Percentiles rank a stretch among this genome's conserved stretches.
These are phyloP conservation scores for Xylaria castorea DNA, from an alignment of 495 filamentous ascomycete species.

Conservation along the genomic window DNA sequence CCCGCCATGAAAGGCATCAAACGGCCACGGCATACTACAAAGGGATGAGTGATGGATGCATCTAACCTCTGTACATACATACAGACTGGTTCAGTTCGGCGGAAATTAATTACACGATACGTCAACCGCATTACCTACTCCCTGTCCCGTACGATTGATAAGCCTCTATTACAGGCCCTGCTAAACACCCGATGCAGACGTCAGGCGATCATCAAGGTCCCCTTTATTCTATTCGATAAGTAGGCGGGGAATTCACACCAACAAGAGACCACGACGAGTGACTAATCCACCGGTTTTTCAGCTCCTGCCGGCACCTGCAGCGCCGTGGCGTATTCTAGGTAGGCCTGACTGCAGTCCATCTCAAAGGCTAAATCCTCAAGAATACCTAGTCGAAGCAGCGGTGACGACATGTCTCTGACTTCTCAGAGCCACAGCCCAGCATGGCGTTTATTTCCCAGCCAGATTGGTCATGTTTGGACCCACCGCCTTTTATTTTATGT, in stretches of 20 bases:
- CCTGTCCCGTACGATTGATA: neutral
- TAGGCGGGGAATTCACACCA: neutral
- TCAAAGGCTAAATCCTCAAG: neutral
- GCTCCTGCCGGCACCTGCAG: slow-evolving; percentile 15
- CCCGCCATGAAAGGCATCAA: slow-evolving; percentile 20
- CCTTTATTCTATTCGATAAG: neutral
- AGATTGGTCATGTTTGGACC: neutral
- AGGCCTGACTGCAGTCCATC: neutral
- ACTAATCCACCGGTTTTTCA: slow-evolving; percentile 8
- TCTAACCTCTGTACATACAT: neutral
- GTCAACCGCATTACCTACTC: neutral
- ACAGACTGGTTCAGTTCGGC: neutral
- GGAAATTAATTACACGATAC: slow-evolving; percentile 17
- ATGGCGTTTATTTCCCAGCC: slow-evolving; percentile 1
- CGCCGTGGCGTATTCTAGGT: neutral
- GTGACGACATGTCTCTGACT: slow-evolving; percentile 11
- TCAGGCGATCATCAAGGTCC: neutral
- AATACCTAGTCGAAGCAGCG: slow-evolving; percentile 13
- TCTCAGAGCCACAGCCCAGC: slow-evolving; percentile 5
- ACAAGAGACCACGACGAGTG: neutral
- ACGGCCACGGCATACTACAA: neutral
- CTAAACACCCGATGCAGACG: slow-evolving; percentile 11
- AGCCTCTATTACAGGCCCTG: neutral
- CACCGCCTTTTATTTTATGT: slow-evolving; percentile 14
- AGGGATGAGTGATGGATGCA: neutral